Base-by-base conservation (phyloP, 495 filamentous ascomycete species). In the Aspergillus affinis region DNA sequence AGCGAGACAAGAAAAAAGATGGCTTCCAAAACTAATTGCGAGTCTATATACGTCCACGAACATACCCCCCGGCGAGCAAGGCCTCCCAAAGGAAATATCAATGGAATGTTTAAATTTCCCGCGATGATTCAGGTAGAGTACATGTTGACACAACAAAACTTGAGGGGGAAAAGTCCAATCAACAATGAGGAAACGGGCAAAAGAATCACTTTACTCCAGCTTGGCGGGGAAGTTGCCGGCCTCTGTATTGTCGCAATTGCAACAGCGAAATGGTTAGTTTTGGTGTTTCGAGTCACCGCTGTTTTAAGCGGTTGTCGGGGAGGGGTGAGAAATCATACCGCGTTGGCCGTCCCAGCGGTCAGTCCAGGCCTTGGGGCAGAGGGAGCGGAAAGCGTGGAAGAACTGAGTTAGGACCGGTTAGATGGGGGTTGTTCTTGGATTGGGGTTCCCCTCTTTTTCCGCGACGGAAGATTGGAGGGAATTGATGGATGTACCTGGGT, bases 291-390 rank as follows among this genome's bases (percentile, higher is more conserved):
- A 8, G 55, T 21, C 32, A 55, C 15, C n/a, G 18, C 29, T 15
- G 29, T 55, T 62, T 29, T 10, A 0, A 32, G 23, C 13, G 49
- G 21, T 8, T 21, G 27, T n/a, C n/a, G n/a, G n/a, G n/a, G 27
- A 51, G 36, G 23, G 61, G 64, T 75, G 60, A 72, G 65, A 51
- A 55, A 68, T 81, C 89, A 67, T 84, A 97, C 93, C 92, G 76
- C 93, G 88, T 82, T 98, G 95, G 67, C 90, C 88, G 76, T 99
- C 95, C 95, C 95, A 99, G 75, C 93, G 84, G 78, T 90, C 84
- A 69, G 89, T 88, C 95, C 95, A 99, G 69, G 85, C 81, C 77
- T 90, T 94, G 64, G 95, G 94, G 86, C 95, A 99, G 61, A 99
- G 88, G 65, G 95, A 94, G 70, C 91, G 86, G 84, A 94, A 99